Percentiles rank a stretch among this genome's conserved stretches.
Evolutionary conservation across 2,329 filamentous ascomycete species (phyloP).

Genomic region (Hypoxylon sp.): DNA sequence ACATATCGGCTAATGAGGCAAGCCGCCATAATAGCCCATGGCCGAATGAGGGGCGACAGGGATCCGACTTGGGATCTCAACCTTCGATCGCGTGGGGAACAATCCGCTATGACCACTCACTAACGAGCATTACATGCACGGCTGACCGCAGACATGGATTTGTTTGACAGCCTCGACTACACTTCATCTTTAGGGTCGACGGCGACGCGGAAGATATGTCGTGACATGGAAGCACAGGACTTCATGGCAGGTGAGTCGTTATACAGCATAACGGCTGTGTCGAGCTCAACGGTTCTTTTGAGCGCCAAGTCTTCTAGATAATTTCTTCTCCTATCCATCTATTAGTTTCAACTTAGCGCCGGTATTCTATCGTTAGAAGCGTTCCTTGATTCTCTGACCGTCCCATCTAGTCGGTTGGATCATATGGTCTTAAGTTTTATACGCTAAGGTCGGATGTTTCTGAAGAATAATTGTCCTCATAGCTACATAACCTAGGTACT

Average conservation of each 20-base stretch:
- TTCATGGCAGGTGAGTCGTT: conserved; percentile 21
- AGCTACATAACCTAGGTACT: too few species aligned
- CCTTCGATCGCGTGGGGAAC: conserved; percentile 46
- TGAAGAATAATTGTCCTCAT: conserved; percentile 14
- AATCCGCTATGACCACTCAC: conserved; percentile 39
- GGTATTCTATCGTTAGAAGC: neutral
- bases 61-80: conserved; percentile 38
- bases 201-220: conserved; percentile 27
- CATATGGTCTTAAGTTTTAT: conserved; percentile 11
- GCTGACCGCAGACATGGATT: conserved; percentile 41
- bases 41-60: conserved; percentile 42
- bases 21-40: conserved; percentile 35
- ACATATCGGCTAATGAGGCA: conserved; percentile 49
- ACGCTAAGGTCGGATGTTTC: neutral
- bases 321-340: conserved; percentile 15
- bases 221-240: conserved; percentile 33
- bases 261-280: conserved; percentile 30
- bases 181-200: conserved; percentile 22
- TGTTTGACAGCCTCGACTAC: conserved; percentile 38
- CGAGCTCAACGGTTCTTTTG: conserved; percentile 15
- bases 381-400: neutral
- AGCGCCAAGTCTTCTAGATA: conserved; percentile 28
- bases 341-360: conserved; percentile 1
- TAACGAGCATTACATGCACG: conserved; percentile 39
- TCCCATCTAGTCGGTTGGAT: neutral